phyloP scores from a whole-genome alignment of 2,329 filamentous ascomycete genomes.

The Botrytis fragariae region DNA sequence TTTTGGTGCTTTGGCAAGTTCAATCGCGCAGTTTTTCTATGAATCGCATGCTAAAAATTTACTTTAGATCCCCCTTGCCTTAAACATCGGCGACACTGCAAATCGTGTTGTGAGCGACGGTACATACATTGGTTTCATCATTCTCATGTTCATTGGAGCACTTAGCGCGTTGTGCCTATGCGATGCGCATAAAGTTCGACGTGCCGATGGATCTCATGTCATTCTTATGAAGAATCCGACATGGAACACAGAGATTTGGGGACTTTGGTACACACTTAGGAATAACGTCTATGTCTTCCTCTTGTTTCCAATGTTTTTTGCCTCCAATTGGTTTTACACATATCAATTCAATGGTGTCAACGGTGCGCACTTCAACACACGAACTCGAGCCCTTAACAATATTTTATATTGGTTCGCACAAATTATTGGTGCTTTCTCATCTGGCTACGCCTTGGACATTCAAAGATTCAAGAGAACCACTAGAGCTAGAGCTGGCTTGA shows the following conservation, averaged over 20 bases:
- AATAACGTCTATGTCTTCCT: constrained; percentile 69
- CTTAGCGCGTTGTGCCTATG: constrained; percentile 64
- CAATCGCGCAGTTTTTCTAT: background rate
- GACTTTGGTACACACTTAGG: constrained; percentile 68
- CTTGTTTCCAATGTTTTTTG: constrained; percentile 76
- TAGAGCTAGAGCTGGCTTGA: constrained; percentile 63
- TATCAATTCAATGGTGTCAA: constrained; percentile 77
- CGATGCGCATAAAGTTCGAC: constrained; percentile 64
- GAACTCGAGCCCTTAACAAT: constrained; percentile 70
- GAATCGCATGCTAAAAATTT: background rate
- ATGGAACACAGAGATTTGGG: constrained; percentile 73
- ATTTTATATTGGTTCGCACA: constrained; percentile 75
- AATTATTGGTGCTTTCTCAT: constrained; percentile 71
- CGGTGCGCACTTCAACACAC: constrained; percentile 65
- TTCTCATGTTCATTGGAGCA: constrained; percentile 71
- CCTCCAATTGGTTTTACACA: constrained; percentile 74
- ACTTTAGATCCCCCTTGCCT: constrained; percentile 61
- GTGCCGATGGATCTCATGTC: constrained; percentile 72
- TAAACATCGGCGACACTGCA: constrained; percentile 59
- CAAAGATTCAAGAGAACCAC: constrained; percentile 56
- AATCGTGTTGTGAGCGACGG: constrained; percentile 60
- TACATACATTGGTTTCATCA: constrained; percentile 78
- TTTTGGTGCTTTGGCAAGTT: constrained; percentile 63
- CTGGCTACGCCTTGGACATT: constrained; percentile 68
- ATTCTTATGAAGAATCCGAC: constrained; percentile 86